phyloP scores from a whole-genome alignment of 2,329 filamentous ascomycete species.

The Verticillium dahliae region DNA sequence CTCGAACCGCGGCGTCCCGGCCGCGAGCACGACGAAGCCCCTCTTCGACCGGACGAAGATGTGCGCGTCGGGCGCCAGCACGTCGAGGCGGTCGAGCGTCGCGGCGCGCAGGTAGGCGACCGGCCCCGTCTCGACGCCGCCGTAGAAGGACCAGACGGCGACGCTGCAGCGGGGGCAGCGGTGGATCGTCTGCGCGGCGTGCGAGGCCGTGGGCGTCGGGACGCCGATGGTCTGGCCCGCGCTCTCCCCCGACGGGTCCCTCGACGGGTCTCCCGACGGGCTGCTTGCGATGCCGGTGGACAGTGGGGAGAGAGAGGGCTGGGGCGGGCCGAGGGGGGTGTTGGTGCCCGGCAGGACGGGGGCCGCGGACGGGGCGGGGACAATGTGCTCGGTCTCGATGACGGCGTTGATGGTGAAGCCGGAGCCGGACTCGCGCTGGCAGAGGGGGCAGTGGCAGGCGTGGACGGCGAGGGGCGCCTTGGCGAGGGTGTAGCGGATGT shows the following conservation, averaged over 20 bases:
- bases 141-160: conserved; percentile 35
- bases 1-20: conserved; percentile 28
- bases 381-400: conserved; percentile 30
- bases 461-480: conserved; percentile 42
- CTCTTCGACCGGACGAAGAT: conserved; percentile 32
- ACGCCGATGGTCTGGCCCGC: conserved; percentile 10
- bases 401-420: conserved; percentile 32
- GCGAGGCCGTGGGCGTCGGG: conserved; percentile 31
- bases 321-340: conserved; percentile 3
- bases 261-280: not conserved
- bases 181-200: conserved; percentile 29
- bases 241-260: not conserved
- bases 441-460: conserved; percentile 40
- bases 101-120: conserved; percentile 33
- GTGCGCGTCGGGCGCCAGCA: conserved; percentile 36
- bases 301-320: not conserved
- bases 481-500: conserved; percentile 60
- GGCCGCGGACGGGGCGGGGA: conserved; percentile 18
- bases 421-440: conserved; percentile 37
- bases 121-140: conserved; percentile 16
- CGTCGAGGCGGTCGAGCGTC: conserved; percentile 32
- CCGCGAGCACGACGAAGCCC: conserved; percentile 28
- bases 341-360: conserved; percentile 14
- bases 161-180: conserved; percentile 34
- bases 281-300: not conserved